Evolutionary conservation across 192 early-diverging fungal genomes (phyloP).

Genomic region (Phlyctochytrium arcticum): DNA sequence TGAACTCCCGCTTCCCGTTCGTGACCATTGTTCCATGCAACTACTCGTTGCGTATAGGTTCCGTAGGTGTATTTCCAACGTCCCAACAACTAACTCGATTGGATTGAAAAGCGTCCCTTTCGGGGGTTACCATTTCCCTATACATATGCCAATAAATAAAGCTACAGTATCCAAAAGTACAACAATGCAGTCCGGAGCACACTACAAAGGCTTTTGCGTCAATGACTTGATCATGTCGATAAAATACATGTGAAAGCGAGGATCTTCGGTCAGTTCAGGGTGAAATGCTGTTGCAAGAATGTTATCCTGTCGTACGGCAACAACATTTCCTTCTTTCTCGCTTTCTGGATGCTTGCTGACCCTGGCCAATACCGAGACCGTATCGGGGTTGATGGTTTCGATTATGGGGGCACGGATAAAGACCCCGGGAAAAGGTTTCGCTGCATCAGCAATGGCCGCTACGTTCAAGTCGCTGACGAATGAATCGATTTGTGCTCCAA

Average conservation of each 20-base stretch:
- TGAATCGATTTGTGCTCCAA: slow-evolving; percentile 89
- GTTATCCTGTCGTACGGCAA: slow-evolving; percentile 86
- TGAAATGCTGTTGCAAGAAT: slow-evolving; percentile 93
- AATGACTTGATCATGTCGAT: slow-evolving; percentile 39
- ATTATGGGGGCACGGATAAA: slow-evolving; percentile 97
- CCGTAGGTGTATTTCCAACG: too few relatives aligned
- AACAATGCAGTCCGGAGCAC: too few relatives aligned
- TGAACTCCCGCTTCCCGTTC: too few relatives aligned
- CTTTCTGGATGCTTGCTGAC: slow-evolving; percentile 54
- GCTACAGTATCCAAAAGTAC: too few relatives aligned
- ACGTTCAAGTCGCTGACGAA: slow-evolving; percentile 72
- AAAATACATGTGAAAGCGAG: slow-evolving; percentile 87
- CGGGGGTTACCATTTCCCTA: too few relatives aligned
- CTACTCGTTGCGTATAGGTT: too few relatives aligned
- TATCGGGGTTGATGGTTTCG: slow-evolving; percentile 56
- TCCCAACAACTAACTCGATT: too few relatives aligned
- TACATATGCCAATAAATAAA: too few relatives aligned
- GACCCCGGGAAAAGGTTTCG: slow-evolving; percentile 56
- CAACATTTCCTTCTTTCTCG: slow-evolving; percentile 59
- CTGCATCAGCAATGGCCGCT: slow-evolving; percentile 34
- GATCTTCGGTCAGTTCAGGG: slow-evolving; percentile 90
- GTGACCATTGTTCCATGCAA: too few relatives aligned
- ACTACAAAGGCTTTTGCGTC: too few relatives aligned
- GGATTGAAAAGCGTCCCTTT: too few relatives aligned
- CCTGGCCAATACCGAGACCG: slow-evolving; percentile 69